Percentiles rank a stretch among this genome's conserved stretches.
phyloP scores from a whole-genome alignment of 148 eudicot genomes.

The Chenopodium suecicum region DNA sequence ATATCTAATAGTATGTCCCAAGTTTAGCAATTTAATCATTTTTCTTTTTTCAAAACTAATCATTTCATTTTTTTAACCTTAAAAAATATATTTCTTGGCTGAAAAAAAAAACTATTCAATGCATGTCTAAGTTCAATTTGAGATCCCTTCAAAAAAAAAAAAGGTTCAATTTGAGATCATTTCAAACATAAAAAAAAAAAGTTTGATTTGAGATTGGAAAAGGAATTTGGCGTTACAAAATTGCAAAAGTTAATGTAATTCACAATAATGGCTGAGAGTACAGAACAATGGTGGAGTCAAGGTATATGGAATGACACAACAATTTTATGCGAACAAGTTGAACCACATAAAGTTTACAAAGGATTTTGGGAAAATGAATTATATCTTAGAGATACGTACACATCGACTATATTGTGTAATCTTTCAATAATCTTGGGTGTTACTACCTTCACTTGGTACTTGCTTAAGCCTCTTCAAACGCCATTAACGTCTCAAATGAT shows the following conservation, averaged over 20 bases:
- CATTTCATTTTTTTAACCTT: background rate
- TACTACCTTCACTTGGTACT: background rate
- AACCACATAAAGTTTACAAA: background rate
- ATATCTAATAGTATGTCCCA: background rate
- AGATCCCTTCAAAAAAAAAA: too few species aligned
- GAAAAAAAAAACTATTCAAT: background rate
- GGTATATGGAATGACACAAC: background rate
- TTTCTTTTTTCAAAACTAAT: background rate
- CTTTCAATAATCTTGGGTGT: constrained; percentile 13
- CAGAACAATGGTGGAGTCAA: constrained; percentile 5
- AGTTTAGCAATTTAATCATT: background rate
- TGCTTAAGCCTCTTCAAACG: constrained; percentile 27
- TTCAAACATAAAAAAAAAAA: too few species aligned
- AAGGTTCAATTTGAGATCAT: too few species aligned
- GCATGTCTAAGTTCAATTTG: background rate
- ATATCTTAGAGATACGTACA: background rate
- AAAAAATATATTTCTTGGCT: background rate
- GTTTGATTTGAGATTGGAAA: background rate
- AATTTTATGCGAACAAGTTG: background rate
- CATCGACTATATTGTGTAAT: background rate
- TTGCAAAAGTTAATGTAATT: background rate
- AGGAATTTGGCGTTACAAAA: background rate
- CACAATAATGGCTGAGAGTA: background rate
- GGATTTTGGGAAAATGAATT: background rate
- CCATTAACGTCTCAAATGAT: constrained; percentile 26